Conservation (phyloP, 2,329 filamentous ascomycete genomes). For the Colletotrichum aenigma region DNA sequence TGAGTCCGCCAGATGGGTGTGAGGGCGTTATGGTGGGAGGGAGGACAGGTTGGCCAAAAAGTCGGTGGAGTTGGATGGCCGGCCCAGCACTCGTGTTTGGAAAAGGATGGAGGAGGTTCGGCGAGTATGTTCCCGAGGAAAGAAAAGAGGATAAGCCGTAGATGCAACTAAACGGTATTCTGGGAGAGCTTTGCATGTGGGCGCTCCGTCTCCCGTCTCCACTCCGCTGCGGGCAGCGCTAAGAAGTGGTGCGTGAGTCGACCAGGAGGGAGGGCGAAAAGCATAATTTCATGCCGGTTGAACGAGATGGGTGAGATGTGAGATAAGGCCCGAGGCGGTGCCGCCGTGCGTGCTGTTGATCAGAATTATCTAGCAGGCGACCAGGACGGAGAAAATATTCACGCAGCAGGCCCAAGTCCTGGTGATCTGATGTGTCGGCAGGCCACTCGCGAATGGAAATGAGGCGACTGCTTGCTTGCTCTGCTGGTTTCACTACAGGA, state of each 20-base stretch:
- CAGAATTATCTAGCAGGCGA: constrained; percentile 7
- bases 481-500: not conserved
- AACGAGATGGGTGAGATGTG: not conserved
- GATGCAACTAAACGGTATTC: constrained; percentile 11
- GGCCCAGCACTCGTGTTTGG: constrained; percentile 17
- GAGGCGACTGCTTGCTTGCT: not conserved
- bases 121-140: constrained; percentile 4
- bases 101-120: constrained; percentile 7
- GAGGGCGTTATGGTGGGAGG: not conserved
- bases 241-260: constrained; percentile 10
- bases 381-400: not conserved
- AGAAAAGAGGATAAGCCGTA: constrained; percentile 5
- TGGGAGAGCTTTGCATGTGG: not conserved
- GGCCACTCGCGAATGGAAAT: not conserved
- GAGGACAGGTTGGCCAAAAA: constrained; percentile 7
- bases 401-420: not conserved
- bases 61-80: constrained; percentile 17
- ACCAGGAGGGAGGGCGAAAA: not conserved
- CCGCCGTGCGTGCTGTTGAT: not conserved
- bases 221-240: not conserved
- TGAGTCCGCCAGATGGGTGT: not conserved
- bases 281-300: constrained; percentile 8
- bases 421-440: not conserved
- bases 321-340: constrained; percentile 5
- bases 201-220: not conserved